Evolutionary conservation across 495 filamentous ascomycete genomes (phyloP), one percentile per base, ranked within the genome.

Genomic region (Chaetomium fimeti): DNA sequence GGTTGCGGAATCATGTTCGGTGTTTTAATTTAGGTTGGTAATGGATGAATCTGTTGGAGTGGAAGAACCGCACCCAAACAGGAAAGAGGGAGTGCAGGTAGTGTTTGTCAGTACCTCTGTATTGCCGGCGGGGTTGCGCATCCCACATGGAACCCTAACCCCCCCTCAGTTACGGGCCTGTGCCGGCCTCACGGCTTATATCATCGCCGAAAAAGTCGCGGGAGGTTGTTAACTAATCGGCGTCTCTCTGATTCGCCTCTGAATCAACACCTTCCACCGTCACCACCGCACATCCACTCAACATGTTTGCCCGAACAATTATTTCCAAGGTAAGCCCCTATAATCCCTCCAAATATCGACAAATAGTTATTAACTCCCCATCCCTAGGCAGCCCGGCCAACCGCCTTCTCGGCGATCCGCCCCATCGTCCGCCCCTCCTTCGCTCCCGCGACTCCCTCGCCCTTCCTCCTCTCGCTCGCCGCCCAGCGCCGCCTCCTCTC

Each of bases 401-500:
- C 56, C 6, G 22, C 53, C 58, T 42, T 55, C 36, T 57, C 60
- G 47, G 29, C 60, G 16, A 47, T 40, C 59, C 45, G 43, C 56
- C 54, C 61, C 20, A 27, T 38, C 48, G 25, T 32, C 27, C 56
- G 15, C 24, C 66, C 24, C 24, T 27, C 38, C 47, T 18, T 29
- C 25, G 20, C 56, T 18, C 22, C 65, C 24, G 32, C 16, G 27
- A 18, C 18, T 2, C 38, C 70, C 36, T 73, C 73, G 60, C 66
- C 78, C 68, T 71, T 76, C 69, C 60, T 74, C 61, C 67, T 76
- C 62, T 74, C 56, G 58, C 65, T 76, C 62, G 75, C 56, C 38
- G 52, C 57, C 24, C 56, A 80, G 63, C 75, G 71, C 45, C 89
- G 92, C 22, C 79, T 88, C 20, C 83, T 98, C 43, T 97, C 94